Percentiles rank a stretch among this genome's conserved stretches.
Evolutionary conservation across 352 stramenopile species (phyloP).

Genomic region (Phytophthora rubi): DNA sequence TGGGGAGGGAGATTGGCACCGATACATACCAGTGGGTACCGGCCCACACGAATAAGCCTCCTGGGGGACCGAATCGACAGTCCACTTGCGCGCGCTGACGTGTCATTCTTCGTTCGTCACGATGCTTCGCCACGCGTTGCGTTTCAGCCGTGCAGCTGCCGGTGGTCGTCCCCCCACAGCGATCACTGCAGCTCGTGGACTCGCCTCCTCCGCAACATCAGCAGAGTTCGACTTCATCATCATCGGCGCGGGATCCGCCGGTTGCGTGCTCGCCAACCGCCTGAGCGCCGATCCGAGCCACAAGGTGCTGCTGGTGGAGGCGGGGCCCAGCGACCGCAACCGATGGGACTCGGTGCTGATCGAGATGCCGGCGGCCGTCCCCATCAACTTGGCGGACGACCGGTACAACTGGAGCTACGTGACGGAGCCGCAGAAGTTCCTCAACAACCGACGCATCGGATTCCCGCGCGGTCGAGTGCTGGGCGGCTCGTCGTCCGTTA

Average conservation of each 20-base stretch:
- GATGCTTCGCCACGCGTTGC: conserved; percentile 26
- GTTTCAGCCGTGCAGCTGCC: not conserved
- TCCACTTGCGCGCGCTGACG: not conserved
- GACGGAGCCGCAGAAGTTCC: conserved; percentile 80
- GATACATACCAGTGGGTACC: no score
- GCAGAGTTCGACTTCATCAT: conserved; percentile 91
- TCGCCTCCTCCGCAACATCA: conserved; percentile 31
- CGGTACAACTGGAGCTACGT: conserved; percentile 89
- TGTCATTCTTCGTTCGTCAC: conserved; percentile 4
- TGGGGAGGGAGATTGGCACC: no score
- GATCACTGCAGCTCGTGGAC: conserved; percentile 18
- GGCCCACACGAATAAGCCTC: no score
- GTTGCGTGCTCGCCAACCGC: conserved; percentile 90
- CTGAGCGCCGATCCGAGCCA: conserved; percentile 84
- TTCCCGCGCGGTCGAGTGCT: conserved; percentile 86
- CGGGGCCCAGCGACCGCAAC: conserved; percentile 77
- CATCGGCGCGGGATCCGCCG: conserved; percentile 89
- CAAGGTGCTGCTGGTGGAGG: conserved; percentile 90
- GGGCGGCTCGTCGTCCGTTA: conserved; percentile 86
- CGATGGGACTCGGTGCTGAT: conserved; percentile 91
- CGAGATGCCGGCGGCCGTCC: conserved; percentile 84
- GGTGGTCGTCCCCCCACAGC: not conserved
- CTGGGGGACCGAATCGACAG: not conserved
- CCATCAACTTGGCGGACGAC: conserved; percentile 81
- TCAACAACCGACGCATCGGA: conserved; percentile 77